These are phyloP conservation scores for Curvularia eragrostidis DNA, from an alignment of 2,329 filamentous ascomycete species.

Conservation along the genomic window DNA sequence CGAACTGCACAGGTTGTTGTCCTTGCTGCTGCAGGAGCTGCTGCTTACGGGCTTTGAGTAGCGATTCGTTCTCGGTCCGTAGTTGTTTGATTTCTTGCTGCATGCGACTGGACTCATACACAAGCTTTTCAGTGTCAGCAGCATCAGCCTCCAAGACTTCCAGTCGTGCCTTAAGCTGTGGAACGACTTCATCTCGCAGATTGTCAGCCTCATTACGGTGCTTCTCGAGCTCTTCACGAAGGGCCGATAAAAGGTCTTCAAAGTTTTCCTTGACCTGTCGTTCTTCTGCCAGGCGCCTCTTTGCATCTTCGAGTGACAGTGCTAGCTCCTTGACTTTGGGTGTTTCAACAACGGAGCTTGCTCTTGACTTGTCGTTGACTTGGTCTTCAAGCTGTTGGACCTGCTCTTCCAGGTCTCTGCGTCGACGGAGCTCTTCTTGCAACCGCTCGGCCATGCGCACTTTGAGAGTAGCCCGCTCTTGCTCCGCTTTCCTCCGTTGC, in stretches of 20 bases:
- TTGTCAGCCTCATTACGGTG: slow-evolving; percentile 90
- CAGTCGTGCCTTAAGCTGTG: slow-evolving; percentile 75
- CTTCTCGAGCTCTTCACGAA: slow-evolving; percentile 81
- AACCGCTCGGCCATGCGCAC: slow-evolving; percentile 85
- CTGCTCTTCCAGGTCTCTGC: slow-evolving; percentile 80
- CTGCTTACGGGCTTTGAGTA: slow-evolving; percentile 51
- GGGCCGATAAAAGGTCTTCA: slow-evolving; percentile 84
- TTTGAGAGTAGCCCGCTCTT: slow-evolving; percentile 86
- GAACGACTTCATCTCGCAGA: slow-evolving; percentile 85
- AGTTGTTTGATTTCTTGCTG: slow-evolving; percentile 75
- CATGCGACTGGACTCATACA: slow-evolving; percentile 82
- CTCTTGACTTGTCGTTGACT: slow-evolving; percentile 55
- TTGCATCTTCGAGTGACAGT: slow-evolving; percentile 78
- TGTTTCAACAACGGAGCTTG: slow-evolving; percentile 39
- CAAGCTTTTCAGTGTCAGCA: slow-evolving; percentile 72
- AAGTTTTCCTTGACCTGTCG: slow-evolving; percentile 89
- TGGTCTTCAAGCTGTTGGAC: slow-evolving; percentile 82
- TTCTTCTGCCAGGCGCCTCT: slow-evolving; percentile 83
- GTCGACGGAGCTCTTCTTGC: slow-evolving; percentile 80
- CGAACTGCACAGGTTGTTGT: slow-evolving; percentile 60
- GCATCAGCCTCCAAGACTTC: slow-evolving; percentile 80
- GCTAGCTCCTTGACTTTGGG: slow-evolving; percentile 79
- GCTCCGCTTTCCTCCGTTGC: slow-evolving; percentile 82
- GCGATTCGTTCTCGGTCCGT: slow-evolving; percentile 68
- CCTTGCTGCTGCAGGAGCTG: slow-evolving; percentile 58